phyloP scores from a whole-genome alignment of 306 rosid genomes.

The Abrus pulchellus region DNA sequence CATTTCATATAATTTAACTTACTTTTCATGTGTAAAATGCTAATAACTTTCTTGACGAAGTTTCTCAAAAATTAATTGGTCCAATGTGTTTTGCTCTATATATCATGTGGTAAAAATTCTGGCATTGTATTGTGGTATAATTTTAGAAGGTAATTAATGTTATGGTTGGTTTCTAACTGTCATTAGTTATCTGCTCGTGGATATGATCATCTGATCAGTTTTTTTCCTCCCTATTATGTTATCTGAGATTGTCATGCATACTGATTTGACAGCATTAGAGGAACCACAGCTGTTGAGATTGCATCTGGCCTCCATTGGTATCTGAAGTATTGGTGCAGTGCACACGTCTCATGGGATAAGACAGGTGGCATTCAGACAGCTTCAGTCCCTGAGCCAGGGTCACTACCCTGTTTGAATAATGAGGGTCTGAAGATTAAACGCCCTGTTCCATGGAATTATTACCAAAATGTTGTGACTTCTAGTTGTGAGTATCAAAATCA shows the following conservation, averaged over 20 bases:
- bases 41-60: conserved; percentile 8
- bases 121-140: conserved; percentile 2
- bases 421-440: conserved; percentile 72
- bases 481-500: conserved; percentile 76
- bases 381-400: conserved; percentile 86
- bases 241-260: conserved; percentile 38
- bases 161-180: conserved; percentile 1
- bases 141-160: neutral
- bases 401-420: conserved; percentile 72
- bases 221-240: conserved; percentile 2
- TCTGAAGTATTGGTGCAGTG: conserved; percentile 91
- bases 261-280: conserved; percentile 67
- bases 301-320: conserved; percentile 95
- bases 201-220: conserved; percentile 23
- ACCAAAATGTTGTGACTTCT: conserved; percentile 97
- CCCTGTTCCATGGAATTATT: conserved; percentile 92
- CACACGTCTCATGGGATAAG: conserved; percentile 95
- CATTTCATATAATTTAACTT: neutral
- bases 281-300: conserved; percentile 90
- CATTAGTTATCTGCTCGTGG: conserved; percentile 22
- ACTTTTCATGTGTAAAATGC: conserved; percentile 33
- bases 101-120: conserved; percentile 21
- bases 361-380: conserved; percentile 86
- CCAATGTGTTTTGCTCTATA: conserved; percentile 19
- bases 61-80: conserved; percentile 7